Conservation (phyloP, 2,329 filamentous ascomycete genomes). For the Penicillium sp. region DNA sequence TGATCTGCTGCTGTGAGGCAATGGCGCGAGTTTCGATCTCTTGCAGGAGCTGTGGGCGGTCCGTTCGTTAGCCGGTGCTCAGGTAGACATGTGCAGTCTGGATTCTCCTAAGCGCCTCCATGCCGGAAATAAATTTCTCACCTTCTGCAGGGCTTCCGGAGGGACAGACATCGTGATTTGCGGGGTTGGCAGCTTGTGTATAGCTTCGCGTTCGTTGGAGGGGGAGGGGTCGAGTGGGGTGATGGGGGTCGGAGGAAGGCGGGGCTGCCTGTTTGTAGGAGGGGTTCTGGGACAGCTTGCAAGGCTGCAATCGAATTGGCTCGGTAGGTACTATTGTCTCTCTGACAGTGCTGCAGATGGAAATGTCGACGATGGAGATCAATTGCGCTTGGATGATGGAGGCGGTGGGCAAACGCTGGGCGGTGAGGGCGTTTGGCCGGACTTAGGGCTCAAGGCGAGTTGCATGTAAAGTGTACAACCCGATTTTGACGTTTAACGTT, state of each 20-base stretch:
- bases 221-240: conserved; percentile 4
- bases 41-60: conserved; percentile 69
- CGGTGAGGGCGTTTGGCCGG: conserved; percentile 8
- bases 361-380: background rate
- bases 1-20: conserved; percentile 88
- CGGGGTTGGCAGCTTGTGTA: conserved; percentile 1
- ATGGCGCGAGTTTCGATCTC: conserved; percentile 92
- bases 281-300: background rate
- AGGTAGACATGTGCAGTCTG: background rate
- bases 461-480: background rate
- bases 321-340: background rate
- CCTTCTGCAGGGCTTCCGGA: conserved; percentile 93
- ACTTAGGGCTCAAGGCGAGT: conserved; percentile 8
- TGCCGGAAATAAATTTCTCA: conserved; percentile 37
- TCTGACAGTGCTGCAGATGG: background rate
- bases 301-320: background rate
- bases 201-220: conserved; percentile 6
- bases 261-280: background rate
- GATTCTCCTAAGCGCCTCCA: background rate
- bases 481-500: background rate
- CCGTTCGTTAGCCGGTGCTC: conserved; percentile 10
- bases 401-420: conserved; percentile 8
- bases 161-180: conserved; percentile 76
- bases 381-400: background rate
- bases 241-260: background rate